These are phyloP conservation scores for Coemansia sp. DNA, from an alignment of 192 early-diverging fungal species.

Conservation along the genomic window DNA sequence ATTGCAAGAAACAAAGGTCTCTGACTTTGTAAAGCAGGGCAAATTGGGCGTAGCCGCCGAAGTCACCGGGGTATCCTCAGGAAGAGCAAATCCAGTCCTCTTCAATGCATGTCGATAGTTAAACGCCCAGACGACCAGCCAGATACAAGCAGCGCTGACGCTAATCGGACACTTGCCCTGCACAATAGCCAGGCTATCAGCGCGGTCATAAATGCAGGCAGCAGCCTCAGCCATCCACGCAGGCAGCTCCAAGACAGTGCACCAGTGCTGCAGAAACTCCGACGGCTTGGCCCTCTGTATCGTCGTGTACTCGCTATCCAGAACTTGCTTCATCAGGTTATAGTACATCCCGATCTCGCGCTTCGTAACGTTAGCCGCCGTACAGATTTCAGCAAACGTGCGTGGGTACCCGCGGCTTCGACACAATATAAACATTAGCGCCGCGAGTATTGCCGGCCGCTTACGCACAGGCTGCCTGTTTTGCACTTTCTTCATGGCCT, in stretches of 20 bases:
- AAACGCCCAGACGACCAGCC: conserved; percentile 62
- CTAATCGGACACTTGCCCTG: conserved; percentile 68
- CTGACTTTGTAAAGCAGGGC: conserved; percentile 19
- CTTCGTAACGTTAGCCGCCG: conserved; percentile 61
- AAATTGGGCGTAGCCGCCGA: conserved; percentile 35
- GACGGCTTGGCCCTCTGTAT: conserved; percentile 51
- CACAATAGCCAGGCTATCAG: conserved; percentile 60
- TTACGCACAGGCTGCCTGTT: conserved; percentile 67
- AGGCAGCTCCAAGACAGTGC: conserved; percentile 59
- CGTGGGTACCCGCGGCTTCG: conserved; percentile 60
- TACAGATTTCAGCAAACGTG: conserved; percentile 66
- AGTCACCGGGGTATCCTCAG: conserved; percentile 22
- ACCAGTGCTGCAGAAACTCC: conserved; percentile 59
- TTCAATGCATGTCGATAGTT: conserved; percentile 51
- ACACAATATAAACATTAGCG: conserved; percentile 64
- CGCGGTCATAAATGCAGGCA: conserved; percentile 58
- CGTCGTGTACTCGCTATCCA: conserved; percentile 50
- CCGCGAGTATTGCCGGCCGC: conserved; percentile 63
- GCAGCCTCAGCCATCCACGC: conserved; percentile 57
- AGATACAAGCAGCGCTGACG: conserved; percentile 65
- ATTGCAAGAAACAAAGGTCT: conserved; percentile 42
- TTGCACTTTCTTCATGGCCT: conserved; percentile 63
- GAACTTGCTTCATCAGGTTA: conserved; percentile 62
- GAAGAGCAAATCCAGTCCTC: conserved; percentile 4
- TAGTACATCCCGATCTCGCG: conserved; percentile 67